Evolutionary conservation across 768 basidiomycete species (phyloP), one percentile per base, ranked within the genome.

Genomic region (Hydnomerulius pinastri): DNA sequence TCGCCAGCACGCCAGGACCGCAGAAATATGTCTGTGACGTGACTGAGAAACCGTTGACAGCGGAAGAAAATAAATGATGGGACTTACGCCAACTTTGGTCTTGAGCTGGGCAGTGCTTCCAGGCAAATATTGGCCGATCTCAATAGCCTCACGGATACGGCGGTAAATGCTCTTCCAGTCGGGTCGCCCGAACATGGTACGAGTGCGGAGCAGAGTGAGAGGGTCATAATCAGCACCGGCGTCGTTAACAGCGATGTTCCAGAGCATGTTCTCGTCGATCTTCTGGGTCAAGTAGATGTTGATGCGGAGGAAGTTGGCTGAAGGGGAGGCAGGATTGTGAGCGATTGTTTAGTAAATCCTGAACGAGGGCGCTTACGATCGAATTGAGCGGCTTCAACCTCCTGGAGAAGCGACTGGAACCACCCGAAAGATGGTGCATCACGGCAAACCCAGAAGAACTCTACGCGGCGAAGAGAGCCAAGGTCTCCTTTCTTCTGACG

Each of bases 371-470:
- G 78, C 90, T 76, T 64, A 92, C 92, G 89, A 76, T 94, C 90
- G 29, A 84, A 83, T 64, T 94, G 92, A 38, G 90, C 87, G 42
- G 82, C 83, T 67, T 97, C 94, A 39, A 97, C 85, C 65, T 93
- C 86, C 62, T 87, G 86, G 52, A 97, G 77, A 45, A 97, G 73
- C 53, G 80, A 85, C 68, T 95, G 91, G 81, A 98, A 96, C 94
- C 94, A 97, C 60, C 92, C 93, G 62, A 97, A 93, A n/a, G 90
- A 90, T n/a, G 91, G 91, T n/a, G 89, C 84, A 58, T 94, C 90
- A 65, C 90, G 86, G 67, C 87, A 90, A 55, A 92, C 81, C 94
- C 93, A 96, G 74, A 96, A 90, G 71, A 96, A 95, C 60, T 96
- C 92, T 50, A 97, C 95, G 36, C 89, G 83, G 45, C 87, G 85